phyloP scores from a whole-genome alignment of 75 land plant species.

The Chamaecyparis obtusa region DNA sequence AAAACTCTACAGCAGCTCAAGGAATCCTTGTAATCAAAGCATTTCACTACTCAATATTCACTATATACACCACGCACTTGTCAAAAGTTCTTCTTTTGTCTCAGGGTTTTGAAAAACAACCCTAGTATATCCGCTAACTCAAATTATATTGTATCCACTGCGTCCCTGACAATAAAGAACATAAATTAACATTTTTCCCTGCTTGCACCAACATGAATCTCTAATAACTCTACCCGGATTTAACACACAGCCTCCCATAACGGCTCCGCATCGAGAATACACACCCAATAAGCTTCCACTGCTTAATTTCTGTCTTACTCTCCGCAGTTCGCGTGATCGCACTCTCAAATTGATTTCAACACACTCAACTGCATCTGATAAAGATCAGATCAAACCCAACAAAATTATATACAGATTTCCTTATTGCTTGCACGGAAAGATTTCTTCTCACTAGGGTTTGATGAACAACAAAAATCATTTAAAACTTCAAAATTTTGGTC shows the following conservation, averaged over 20 bases:
- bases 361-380: neutral
- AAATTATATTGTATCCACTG: neutral
- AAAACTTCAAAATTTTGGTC: neutral
- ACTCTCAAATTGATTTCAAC: neutral
- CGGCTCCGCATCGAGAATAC: neutral
- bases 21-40: neutral
- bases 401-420: neutral
- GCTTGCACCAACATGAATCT: neutral
- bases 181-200: neutral
- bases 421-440: neutral
- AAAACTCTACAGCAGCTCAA: neutral
- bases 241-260: neutral
- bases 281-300: neutral
- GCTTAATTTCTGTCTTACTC: neutral
- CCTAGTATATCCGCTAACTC: neutral
- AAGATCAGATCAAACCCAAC: neutral
- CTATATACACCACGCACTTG: neutral
- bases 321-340: neutral
- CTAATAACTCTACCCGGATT: neutral
- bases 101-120: slow-evolving; percentile 1
- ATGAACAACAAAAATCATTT: neutral
- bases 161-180: neutral
- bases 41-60: neutral
- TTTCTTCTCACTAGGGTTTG: neutral
- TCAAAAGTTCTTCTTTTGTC: neutral